Percentiles rank a stretch among this genome's conserved stretches.
Evolutionary conservation across 2,329 filamentous ascomycete species (phyloP).

Genomic region (Colletotrichum salicis): DNA sequence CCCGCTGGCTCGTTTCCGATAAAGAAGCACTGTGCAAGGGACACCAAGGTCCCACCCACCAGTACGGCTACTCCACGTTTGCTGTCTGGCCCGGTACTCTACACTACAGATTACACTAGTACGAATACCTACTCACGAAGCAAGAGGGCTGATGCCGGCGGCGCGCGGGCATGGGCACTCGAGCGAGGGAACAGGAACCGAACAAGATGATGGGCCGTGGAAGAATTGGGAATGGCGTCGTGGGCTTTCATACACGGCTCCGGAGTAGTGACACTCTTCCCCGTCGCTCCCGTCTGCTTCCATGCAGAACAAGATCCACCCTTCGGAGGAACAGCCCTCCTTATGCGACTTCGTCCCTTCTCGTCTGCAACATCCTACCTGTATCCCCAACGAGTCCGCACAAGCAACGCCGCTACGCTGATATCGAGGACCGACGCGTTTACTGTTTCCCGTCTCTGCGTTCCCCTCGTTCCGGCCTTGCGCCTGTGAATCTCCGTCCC

Average conservation of each 20-base stretch:
- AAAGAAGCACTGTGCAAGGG: conserved; percentile 21
- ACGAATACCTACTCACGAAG: neutral
- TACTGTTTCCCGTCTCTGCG: neutral
- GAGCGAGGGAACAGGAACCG: neutral
- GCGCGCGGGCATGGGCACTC: neutral
- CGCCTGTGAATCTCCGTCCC: conserved; percentile 2
- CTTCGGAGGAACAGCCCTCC: conserved; percentile 6
- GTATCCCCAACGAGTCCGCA: neutral
- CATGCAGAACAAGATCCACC: conserved; percentile 11
- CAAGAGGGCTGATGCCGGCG: neutral
- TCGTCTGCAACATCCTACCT: neutral
- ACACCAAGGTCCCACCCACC: conserved; percentile 4
- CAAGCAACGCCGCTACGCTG: neutral
- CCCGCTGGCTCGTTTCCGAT: conserved; percentile 22
- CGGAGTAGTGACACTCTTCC: neutral
- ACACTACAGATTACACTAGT: neutral
- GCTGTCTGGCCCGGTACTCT: neutral
- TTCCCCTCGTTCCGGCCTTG: neutral
- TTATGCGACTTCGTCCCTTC: conserved; percentile 14
- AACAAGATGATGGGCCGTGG: neutral
- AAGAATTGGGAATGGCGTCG: neutral
- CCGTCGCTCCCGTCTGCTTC: neutral
- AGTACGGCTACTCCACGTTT: neutral
- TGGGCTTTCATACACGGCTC: neutral
- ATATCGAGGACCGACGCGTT: neutral